These are phyloP conservation scores for Aspergillus cristatus DNA, from an alignment of 495 filamentous ascomycete genomes.

Conservation along the genomic window DNA sequence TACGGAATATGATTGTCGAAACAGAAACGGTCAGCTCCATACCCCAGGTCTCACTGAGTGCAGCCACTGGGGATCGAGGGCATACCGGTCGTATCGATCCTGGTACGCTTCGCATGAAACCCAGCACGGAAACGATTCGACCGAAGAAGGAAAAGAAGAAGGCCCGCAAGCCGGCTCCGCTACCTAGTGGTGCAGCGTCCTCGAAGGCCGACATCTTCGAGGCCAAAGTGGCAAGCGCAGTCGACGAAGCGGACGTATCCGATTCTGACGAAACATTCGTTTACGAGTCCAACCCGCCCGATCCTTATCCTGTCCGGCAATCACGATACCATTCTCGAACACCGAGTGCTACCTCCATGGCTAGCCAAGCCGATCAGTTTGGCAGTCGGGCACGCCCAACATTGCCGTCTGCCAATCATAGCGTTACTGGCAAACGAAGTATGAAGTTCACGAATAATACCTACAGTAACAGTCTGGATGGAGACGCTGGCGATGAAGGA, in stretches of 20 bases:
- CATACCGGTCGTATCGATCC: conserved; percentile 42
- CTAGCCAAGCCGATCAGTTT: conserved; percentile 65
- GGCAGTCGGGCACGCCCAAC: conserved; percentile 50
- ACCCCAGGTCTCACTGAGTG: conserved; percentile 73
- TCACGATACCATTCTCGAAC: conserved; percentile 87
- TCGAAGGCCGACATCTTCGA: conserved; percentile 98
- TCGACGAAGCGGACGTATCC: conserved; percentile 86
- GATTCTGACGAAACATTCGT: conserved; percentile 98
- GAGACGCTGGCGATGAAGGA: conserved; percentile 53
- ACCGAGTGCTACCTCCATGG: conserved; percentile 88
- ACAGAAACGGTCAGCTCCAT: conserved; percentile 93
- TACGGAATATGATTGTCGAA: conserved; percentile 94
- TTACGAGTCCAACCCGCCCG: conserved; percentile 96
- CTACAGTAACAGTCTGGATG: conserved; percentile 52
- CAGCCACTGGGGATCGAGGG: conserved; percentile 55
- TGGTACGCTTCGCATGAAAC: conserved; percentile 75
- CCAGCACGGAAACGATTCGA: conserved; percentile 86
- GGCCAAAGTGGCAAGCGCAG: conserved; percentile 87
- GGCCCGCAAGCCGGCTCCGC: conserved; percentile 58
- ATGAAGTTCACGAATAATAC: conserved; percentile 97
- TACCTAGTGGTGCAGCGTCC: conserved; percentile 51
- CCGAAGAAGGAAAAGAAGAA: conserved; percentile 87
- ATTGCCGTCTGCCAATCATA: conserved; percentile 56
- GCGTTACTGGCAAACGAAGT: conserved; percentile 72
- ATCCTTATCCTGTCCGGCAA: conserved; percentile 61